These are phyloP conservation scores for Cordia subcordata DNA, from an alignment of 257 asterid species.

Conservation along the genomic window DNA sequence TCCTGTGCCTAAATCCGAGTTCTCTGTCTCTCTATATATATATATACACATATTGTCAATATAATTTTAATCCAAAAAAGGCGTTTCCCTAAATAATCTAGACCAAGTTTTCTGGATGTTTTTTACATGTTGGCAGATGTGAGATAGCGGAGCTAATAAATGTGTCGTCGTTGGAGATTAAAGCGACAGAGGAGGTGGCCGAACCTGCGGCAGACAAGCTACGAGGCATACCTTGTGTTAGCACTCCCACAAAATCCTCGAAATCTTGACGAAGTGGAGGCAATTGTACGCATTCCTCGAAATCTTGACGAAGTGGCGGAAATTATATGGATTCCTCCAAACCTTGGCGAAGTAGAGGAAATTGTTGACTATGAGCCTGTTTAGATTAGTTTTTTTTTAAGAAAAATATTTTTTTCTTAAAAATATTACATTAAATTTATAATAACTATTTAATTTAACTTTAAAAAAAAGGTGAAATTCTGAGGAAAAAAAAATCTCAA, in stretches of 20 bases:
- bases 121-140: neutral
- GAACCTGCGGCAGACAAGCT: neutral
- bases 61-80: too few relatives aligned
- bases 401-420: too few relatives aligned
- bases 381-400: too few relatives aligned
- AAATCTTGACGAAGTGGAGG: neutral
- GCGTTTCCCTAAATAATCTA: too few relatives aligned
- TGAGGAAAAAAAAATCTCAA: too few relatives aligned
- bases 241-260: neutral
- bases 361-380: too few relatives aligned
- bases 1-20: neutral
- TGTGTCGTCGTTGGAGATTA: neutral
- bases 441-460: too few relatives aligned
- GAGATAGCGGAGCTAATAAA: neutral
- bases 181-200: neutral
- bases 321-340: neutral
- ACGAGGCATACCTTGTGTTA: constrained; percentile 2
- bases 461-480: too few relatives aligned
- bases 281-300: too few relatives aligned
- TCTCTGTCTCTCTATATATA: neutral
- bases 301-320: neutral
- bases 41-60: too few relatives aligned
- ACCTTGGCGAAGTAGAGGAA: neutral
- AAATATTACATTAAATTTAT: too few relatives aligned
- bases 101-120: too few relatives aligned